phyloP scores from a whole-genome alignment of 2,329 filamentous ascomycete species.

The Aspergillus sp. region DNA sequence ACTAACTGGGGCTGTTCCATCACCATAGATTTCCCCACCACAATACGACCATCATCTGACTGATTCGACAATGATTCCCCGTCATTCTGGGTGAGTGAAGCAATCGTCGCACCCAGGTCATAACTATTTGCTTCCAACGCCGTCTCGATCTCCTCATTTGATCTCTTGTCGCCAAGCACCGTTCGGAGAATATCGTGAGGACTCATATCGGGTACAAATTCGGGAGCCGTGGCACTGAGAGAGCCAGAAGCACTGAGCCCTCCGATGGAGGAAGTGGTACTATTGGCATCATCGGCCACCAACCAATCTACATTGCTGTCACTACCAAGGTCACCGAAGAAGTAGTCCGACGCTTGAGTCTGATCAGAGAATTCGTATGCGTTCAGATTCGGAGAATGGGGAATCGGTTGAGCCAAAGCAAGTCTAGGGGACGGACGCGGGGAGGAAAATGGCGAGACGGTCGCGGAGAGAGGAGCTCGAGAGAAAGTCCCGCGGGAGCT shows the following conservation, averaged over 20 bases:
- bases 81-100: constrained; percentile 73
- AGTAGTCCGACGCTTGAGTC: constrained; percentile 66
- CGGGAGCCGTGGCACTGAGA: constrained; percentile 74
- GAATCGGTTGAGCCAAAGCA: constrained; percentile 85
- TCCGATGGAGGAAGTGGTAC: constrained; percentile 71
- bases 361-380: constrained; percentile 91
- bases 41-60: constrained; percentile 55
- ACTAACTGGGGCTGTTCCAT: constrained; percentile 63
- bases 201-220: constrained; percentile 86
- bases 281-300: constrained; percentile 76
- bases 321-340: constrained; percentile 82
- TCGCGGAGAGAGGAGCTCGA: constrained; percentile 67
- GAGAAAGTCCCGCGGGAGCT: constrained; percentile 66
- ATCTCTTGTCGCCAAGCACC: constrained; percentile 79
- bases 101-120: constrained; percentile 86
- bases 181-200: constrained; percentile 97
- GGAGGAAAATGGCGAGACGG: constrained; percentile 85
- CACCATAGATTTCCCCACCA: constrained; percentile 86
- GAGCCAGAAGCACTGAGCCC: constrained; percentile 59
- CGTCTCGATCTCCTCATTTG: constrained; percentile 91
- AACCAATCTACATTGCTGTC: constrained; percentile 92
- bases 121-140: constrained; percentile 84
- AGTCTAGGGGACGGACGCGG: constrained; percentile 88
- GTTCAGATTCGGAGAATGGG: constrained; percentile 87
- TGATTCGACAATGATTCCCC: constrained; percentile 45